These are phyloP conservation scores for Senna tora DNA, from an alignment of 306 rosid genomes.

Conservation along the genomic window DNA sequence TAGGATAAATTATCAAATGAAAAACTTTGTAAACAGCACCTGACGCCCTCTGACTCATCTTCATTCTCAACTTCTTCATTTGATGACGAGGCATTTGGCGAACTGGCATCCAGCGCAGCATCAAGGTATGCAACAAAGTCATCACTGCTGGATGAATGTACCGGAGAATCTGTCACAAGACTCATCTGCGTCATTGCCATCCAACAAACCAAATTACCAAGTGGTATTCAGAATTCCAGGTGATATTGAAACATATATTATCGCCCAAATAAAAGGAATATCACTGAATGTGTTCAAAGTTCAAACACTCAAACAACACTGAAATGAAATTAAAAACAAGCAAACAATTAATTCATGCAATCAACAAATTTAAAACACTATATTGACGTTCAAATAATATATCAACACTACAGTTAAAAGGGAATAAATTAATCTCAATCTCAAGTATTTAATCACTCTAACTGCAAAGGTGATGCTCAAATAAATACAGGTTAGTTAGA, in stretches of 20 bases:
- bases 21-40: conserved; percentile 45
- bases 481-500: too few species aligned
- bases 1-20: conserved; percentile 6
- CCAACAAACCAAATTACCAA: conserved; percentile 34
- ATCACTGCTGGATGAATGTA: conserved; percentile 74
- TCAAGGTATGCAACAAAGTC: conserved; percentile 67
- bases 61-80: conserved; percentile 37
- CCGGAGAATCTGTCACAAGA: conserved; percentile 69
- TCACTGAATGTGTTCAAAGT: neutral
- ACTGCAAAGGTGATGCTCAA: too few species aligned
- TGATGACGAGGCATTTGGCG: conserved; percentile 43
- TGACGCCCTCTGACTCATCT: conserved; percentile 44
- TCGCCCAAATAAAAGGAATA: neutral
- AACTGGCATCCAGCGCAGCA: conserved; percentile 51
- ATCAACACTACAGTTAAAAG: too few species aligned
- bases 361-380: too few species aligned
- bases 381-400: too few species aligned
- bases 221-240: conserved; percentile 3
- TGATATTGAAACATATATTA: neutral
- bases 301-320: too few species aligned
- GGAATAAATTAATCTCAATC: too few species aligned
- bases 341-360: neutral
- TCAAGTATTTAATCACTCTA: too few species aligned
- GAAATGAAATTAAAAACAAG: neutral
- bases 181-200: conserved; percentile 59